phyloP scores from a whole-genome alignment of 805 yeast species.

The Candida orba region DNA sequence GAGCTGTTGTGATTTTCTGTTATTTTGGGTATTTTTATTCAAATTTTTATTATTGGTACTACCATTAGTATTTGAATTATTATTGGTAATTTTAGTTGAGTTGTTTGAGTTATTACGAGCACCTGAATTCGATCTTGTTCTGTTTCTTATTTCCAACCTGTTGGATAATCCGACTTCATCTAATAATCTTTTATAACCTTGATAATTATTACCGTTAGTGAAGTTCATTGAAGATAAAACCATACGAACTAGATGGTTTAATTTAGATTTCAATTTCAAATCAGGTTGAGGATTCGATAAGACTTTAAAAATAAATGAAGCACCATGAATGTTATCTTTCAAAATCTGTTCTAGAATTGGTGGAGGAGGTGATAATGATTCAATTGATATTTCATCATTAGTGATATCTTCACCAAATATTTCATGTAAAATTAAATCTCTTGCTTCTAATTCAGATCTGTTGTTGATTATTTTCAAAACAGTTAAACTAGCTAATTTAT shows the following conservation, averaged over 20 bases:
- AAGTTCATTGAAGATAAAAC: slow-evolving; percentile 55
- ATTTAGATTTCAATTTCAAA: slow-evolving; percentile 46
- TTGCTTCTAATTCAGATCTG: slow-evolving; percentile 56
- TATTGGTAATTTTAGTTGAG: slow-evolving; percentile 11
- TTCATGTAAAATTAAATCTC: slow-evolving; percentile 52
- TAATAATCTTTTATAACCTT: slow-evolving; percentile 76
- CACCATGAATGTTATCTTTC: slow-evolving; percentile 61
- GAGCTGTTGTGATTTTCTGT: slow-evolving; percentile 4
- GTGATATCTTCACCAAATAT: slow-evolving; percentile 48
- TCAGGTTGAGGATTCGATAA: slow-evolving; percentile 66
- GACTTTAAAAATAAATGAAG: slow-evolving; percentile 73
- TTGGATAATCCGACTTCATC: slow-evolving; percentile 77
- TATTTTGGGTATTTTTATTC: no score
- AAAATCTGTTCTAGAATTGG: slow-evolving; percentile 50
- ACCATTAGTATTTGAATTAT: not conserved
- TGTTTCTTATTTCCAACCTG: slow-evolving; percentile 15
- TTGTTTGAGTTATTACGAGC: slow-evolving; percentile 8
- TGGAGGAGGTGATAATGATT: slow-evolving; percentile 30
- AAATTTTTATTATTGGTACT: no score
- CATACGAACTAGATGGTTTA: slow-evolving; percentile 54
- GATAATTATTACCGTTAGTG: slow-evolving; percentile 32
- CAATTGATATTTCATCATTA: slow-evolving; percentile 12
- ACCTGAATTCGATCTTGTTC: slow-evolving; percentile 20
- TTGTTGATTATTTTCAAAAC: slow-evolving; percentile 70
- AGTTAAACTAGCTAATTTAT: slow-evolving; percentile 79